phyloP scores from a whole-genome alignment of 2,329 filamentous ascomycete species.

The Monosporascus sp. region DNA sequence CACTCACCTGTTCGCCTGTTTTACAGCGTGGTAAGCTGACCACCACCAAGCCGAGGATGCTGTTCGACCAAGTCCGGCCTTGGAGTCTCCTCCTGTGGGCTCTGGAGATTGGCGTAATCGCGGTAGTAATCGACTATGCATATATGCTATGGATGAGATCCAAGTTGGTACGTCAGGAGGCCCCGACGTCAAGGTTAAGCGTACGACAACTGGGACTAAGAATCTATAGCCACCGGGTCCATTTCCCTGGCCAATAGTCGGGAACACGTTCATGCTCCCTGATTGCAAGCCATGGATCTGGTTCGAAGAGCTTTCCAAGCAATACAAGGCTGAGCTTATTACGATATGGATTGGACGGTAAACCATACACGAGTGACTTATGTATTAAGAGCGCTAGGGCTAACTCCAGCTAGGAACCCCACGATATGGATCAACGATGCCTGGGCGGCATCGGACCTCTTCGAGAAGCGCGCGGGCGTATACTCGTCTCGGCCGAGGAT shows the following conservation, averaged over 20 bases:
- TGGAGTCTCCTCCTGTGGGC: constrained; percentile 16
- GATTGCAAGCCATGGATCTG: constrained; percentile 53
- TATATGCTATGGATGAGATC: constrained; percentile 45
- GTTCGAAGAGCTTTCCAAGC: constrained; percentile 48
- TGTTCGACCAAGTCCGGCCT: constrained; percentile 16
- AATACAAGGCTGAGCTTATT: constrained; percentile 43
- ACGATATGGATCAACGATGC: constrained; percentile 45
- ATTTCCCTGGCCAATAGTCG: constrained; percentile 47
- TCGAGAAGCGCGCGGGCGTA: constrained; percentile 47
- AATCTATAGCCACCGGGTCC: constrained; percentile 45
- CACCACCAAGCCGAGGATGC: constrained; percentile 7
- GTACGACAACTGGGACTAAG: constrained; percentile 2
- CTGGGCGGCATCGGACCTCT: constrained; percentile 46
- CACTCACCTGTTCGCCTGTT: not conserved
- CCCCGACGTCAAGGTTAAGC: not conserved
- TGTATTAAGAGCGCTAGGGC: not conserved
- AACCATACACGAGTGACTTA: constrained; percentile 1
- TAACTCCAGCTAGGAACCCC: constrained; percentile 25
- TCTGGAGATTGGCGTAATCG: constrained; percentile 17
- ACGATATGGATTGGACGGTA: constrained; percentile 52
- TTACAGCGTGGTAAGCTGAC: not conserved
- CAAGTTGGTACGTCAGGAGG: constrained; percentile 34
- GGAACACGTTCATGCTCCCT: constrained; percentile 51
- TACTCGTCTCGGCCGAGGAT: constrained; percentile 47
- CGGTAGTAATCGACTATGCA: constrained; percentile 36